phyloP scores from a whole-genome alignment of 345 rosid species.

The Euclidium syriacum region DNA sequence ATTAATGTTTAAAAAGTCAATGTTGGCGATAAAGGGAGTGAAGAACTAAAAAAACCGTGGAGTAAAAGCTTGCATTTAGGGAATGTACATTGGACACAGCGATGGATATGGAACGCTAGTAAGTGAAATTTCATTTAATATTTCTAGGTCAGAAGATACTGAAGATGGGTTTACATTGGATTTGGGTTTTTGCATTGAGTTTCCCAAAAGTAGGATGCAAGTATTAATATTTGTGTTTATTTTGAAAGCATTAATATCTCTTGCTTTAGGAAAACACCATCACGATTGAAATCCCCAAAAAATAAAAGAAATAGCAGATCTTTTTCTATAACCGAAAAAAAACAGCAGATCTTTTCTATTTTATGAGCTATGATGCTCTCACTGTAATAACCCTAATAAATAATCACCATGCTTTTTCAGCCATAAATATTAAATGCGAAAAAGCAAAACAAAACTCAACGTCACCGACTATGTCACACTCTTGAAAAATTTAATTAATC shows the following conservation, averaged over 20 bases:
- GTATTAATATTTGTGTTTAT: background rate
- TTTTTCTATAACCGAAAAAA: too few species aligned
- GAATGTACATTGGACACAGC: conserved; percentile 16
- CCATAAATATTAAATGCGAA: conserved; percentile 25
- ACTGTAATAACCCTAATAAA: conserved; percentile 20
- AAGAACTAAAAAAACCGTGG: background rate
- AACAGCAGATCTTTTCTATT: conserved; percentile 17
- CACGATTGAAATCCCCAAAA: conserved; percentile 31
- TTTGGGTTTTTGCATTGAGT: conserved; percentile 20
- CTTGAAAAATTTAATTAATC: background rate
- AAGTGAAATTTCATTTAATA: conserved; percentile 6
- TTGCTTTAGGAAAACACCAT: conserved; percentile 15
- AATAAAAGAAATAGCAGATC: conserved; percentile 13
- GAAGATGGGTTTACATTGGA: conserved; percentile 21
- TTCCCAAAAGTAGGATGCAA: conserved; percentile 23
- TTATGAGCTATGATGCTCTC: conserved; percentile 16
- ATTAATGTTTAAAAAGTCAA: background rate
- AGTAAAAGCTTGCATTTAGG: conserved; percentile 4
- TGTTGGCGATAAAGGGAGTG: background rate
- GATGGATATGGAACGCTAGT: background rate
- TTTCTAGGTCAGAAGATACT: conserved; percentile 20
- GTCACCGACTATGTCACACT: conserved; percentile 30
- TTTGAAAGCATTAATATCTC: background rate
- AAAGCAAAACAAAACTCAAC: background rate
- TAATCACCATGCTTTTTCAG: conserved; percentile 25